phyloP scores from a whole-genome alignment of 1,139 yeast species.

The Suhomyces bolitotheri region DNA sequence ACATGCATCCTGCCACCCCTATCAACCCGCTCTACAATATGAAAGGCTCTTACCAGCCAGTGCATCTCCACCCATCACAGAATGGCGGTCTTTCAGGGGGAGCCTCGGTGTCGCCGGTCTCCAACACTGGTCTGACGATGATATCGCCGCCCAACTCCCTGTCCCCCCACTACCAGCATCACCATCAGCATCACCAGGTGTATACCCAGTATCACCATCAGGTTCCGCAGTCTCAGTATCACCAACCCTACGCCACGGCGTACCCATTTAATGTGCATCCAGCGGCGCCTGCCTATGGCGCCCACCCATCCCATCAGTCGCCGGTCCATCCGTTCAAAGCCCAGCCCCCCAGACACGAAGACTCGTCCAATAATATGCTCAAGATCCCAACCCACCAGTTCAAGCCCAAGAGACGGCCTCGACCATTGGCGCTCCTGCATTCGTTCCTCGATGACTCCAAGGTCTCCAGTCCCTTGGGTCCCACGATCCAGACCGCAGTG shows the following conservation, averaged over 20 bases:
- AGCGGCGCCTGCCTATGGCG: constrained; percentile 1
- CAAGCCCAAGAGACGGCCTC: constrained; percentile 46
- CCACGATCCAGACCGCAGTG: constrained; percentile 9
- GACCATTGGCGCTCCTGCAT: constrained; percentile 43
- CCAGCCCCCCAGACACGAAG: constrained; percentile 4
- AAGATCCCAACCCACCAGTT: constrained; percentile 32
- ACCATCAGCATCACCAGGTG: constrained; percentile 2
- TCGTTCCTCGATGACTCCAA: constrained; percentile 23
- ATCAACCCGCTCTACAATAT: constrained; percentile 9
- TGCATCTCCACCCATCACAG: constrained; percentile 11
- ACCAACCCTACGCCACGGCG: constrained; percentile 12
- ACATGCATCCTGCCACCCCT: constrained; percentile 12
- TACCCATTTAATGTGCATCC: constrained; percentile 8
- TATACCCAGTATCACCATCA: constrained; percentile 3
- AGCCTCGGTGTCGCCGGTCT: constrained; percentile 1
- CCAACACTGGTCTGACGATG: constrained; percentile 10
- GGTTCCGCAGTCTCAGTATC: constrained; percentile 5
- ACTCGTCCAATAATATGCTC: constrained; percentile 10
- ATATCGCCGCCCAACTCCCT: constrained; percentile 26
- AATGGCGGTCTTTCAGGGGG: background rate
- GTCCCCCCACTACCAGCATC: constrained; percentile 17
- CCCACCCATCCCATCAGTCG: too few species aligned
- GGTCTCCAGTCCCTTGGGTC: constrained; percentile 6
- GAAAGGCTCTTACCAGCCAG: constrained; percentile 4
- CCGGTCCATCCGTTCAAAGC: constrained; percentile 1